Evolutionary conservation across 2,329 filamentous ascomycete genomes (phyloP).

Genomic region (Aspergillus arachidicola): DNA sequence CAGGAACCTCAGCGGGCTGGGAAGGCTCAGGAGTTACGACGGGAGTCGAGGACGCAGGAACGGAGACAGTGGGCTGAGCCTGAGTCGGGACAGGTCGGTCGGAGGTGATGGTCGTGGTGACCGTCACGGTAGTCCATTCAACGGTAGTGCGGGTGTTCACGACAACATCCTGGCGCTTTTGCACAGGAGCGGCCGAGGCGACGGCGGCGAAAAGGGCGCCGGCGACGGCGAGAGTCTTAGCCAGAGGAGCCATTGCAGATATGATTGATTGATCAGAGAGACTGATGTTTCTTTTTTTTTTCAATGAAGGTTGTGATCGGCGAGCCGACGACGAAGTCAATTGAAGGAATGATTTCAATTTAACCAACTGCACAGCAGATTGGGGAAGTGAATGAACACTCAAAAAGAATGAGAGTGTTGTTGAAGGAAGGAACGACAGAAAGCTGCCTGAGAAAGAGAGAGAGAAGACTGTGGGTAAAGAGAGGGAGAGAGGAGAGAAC

Average conservation of each 20-base stretch:
- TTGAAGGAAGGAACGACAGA: slow-evolving; percentile 22
- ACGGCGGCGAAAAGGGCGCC: slow-evolving; percentile 38
- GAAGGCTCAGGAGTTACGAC: slow-evolving; percentile 17
- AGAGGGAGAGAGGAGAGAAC: slow-evolving; percentile 8
- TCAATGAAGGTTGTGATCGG: not conserved
- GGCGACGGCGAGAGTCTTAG: slow-evolving; percentile 40
- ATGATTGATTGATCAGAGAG: slow-evolving; percentile 12
- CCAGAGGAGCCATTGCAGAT: slow-evolving; percentile 38
- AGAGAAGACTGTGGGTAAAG: slow-evolving; percentile 7
- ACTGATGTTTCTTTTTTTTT: not conserved
- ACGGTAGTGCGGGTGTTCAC: slow-evolving; percentile 54
- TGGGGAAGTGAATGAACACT: slow-evolving; percentile 2
- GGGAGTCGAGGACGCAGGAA: slow-evolving; percentile 15
- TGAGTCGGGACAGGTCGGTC: slow-evolving; percentile 26
- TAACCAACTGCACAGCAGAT: slow-evolving; percentile 25
- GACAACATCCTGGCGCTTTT: slow-evolving; percentile 42
- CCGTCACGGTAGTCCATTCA: slow-evolving; percentile 52
- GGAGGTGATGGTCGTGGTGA: slow-evolving; percentile 52
- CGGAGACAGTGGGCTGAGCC: slow-evolving; percentile 22
- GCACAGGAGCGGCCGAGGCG: slow-evolving; percentile 33
- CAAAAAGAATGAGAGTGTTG: slow-evolving; percentile 12
- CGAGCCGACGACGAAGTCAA: not conserved
- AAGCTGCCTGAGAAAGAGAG: slow-evolving; percentile 16
- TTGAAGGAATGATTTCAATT: slow-evolving; percentile 8
- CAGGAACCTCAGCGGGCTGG: slow-evolving; percentile 15